phyloP scores from a whole-genome alignment of 2,329 filamentous ascomycete genomes.

The Diplodia intermedia region DNA sequence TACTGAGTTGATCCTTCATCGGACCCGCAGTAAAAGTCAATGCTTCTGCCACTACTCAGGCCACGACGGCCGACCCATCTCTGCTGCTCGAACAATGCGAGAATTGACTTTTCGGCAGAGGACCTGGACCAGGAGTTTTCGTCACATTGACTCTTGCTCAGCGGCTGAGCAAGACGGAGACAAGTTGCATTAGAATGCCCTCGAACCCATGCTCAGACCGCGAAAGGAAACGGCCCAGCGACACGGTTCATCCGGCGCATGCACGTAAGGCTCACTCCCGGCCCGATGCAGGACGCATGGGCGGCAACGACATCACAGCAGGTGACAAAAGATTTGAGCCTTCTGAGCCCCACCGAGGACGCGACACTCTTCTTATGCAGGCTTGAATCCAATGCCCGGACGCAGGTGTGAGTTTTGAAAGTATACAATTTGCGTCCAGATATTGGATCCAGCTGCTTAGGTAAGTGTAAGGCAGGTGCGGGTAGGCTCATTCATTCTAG shows the following conservation, averaged over 20 bases:
- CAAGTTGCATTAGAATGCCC: not conserved
- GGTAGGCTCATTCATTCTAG: too few relatives aligned
- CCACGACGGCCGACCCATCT: not conserved
- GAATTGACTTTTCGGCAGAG: not conserved
- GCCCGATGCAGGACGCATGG: not conserved
- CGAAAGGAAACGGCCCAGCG: not conserved
- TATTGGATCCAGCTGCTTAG: too few relatives aligned
- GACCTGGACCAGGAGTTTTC: not conserved
- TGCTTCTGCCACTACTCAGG: not conserved
- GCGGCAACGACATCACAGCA: constrained; percentile 10
- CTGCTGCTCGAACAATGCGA: not conserved
- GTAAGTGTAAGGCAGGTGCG: too few relatives aligned
- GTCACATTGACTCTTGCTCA: not conserved
- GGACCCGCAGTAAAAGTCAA: not conserved
- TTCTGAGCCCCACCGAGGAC: too few relatives aligned
- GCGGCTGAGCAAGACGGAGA: not conserved
- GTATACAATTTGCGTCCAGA: too few relatives aligned
- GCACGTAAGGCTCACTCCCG: not conserved
- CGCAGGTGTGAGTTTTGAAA: too few relatives aligned
- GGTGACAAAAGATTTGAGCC: too few relatives aligned
- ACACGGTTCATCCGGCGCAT: not conserved
- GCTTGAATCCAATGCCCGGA: too few relatives aligned
- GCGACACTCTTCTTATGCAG: too few relatives aligned
- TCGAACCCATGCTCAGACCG: not conserved
- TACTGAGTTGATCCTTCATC: not conserved